Conservation (phyloP, 1,139 yeast species). For the Protomyces pachydermus region DNA sequence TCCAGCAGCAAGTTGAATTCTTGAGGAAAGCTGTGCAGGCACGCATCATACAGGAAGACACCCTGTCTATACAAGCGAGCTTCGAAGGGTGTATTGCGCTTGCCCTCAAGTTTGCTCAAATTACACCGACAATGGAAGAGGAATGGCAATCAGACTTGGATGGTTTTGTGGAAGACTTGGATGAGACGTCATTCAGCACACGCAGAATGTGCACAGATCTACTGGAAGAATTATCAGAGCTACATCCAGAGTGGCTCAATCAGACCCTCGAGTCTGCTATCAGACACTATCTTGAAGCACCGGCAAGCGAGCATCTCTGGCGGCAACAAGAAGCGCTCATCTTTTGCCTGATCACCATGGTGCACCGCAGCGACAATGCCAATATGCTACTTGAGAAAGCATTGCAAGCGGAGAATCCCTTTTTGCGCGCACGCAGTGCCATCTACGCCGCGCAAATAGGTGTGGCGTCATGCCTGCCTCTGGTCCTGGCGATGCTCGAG, state of each 20-base stretch:
- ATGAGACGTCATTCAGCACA: slow-evolving; percentile 15
- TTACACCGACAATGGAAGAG: slow-evolving; percentile 13
- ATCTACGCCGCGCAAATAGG: slow-evolving; percentile 18
- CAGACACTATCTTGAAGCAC: slow-evolving; percentile 4
- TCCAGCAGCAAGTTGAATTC: slow-evolving; percentile 15
- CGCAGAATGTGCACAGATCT: slow-evolving; percentile 18
- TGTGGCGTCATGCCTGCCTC: not conserved
- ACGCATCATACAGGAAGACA: slow-evolving; percentile 9
- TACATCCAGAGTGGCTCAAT: slow-evolving; percentile 8
- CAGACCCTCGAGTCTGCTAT: not conserved
- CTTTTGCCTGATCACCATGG: slow-evolving; percentile 3
- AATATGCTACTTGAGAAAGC: not conserved
- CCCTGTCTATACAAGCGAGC: slow-evolving; percentile 2
- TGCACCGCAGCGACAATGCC: not conserved
- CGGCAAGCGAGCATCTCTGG: slow-evolving; percentile 1
- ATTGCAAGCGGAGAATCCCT: slow-evolving; percentile 1
- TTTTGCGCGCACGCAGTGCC: slow-evolving; percentile 17
- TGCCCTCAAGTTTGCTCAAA: slow-evolving; percentile 18
- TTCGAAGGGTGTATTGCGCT: slow-evolving; percentile 14
- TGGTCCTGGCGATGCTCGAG: not conserved
- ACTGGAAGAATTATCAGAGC: slow-evolving; percentile 10
- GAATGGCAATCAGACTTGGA: slow-evolving; percentile 23
- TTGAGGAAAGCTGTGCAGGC: slow-evolving; percentile 18
- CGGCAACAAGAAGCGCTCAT: slow-evolving; percentile 22
- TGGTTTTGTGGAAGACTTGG: slow-evolving; percentile 21